phyloP scores from a whole-genome alignment of 441 rosid species.

The Isatis lusitanica region DNA sequence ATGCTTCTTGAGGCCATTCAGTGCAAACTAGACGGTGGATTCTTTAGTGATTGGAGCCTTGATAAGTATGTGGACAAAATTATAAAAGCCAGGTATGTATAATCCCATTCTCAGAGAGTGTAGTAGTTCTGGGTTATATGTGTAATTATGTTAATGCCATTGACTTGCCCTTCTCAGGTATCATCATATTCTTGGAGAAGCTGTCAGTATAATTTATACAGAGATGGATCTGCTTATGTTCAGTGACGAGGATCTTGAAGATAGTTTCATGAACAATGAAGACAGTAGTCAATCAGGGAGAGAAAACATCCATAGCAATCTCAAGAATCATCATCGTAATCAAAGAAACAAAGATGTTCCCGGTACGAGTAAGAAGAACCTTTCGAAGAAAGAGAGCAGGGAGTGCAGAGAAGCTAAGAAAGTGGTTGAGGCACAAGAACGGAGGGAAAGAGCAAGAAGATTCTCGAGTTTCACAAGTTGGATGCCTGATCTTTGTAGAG shows the following conservation, averaged over 20 bases:
- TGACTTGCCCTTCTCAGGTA: slow-evolving; percentile 51
- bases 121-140: neutral
- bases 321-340: slow-evolving; percentile 32
- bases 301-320: slow-evolving; percentile 29
- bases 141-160: slow-evolving; percentile 10
- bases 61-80: slow-evolving; percentile 70
- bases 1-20: slow-evolving; percentile 68
- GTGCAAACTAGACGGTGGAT: slow-evolving; percentile 80
- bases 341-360: slow-evolving; percentile 37
- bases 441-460: slow-evolving; percentile 78
- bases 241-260: slow-evolving; percentile 59
- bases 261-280: slow-evolving; percentile 60
- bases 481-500: slow-evolving; percentile 84
- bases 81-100: slow-evolving; percentile 68
- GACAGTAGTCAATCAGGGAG: slow-evolving; percentile 64
- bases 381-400: slow-evolving; percentile 30
- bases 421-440: slow-evolving; percentile 61
- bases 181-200: slow-evolving; percentile 55
- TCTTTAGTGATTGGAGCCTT: slow-evolving; percentile 94
- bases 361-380: slow-evolving; percentile 38
- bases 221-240: slow-evolving; percentile 80
- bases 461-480: slow-evolving; percentile 79
- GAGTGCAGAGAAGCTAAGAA: slow-evolving; percentile 41
- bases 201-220: slow-evolving; percentile 62
- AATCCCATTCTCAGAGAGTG: neutral